phyloP scores from a whole-genome alignment of 78 protist species.

The Polysphondylium violaceum region DNA sequence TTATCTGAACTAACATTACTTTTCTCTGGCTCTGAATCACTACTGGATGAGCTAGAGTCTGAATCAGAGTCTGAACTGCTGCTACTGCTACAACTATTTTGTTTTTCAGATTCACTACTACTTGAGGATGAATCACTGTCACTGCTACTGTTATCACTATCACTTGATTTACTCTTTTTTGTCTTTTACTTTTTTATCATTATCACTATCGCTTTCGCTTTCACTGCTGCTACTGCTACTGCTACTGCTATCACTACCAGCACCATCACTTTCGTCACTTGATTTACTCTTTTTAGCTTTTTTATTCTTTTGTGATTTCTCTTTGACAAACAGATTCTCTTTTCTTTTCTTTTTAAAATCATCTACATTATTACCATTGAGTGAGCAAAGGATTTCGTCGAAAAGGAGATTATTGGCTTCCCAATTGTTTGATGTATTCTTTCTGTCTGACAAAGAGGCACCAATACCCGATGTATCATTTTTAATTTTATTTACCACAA shows the following conservation, averaged over 20 bases:
- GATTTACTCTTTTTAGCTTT: neutral
- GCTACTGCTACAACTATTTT: constrained; percentile 1
- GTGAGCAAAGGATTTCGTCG: constrained; percentile 6
- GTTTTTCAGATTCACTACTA: neutral
- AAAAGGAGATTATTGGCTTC: constrained; percentile 25
- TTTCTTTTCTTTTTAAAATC: neutral
- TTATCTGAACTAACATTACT: neutral
- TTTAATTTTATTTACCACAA: constrained; percentile 29
- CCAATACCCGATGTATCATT: constrained; percentile 40
- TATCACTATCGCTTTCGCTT: constrained; percentile 5
- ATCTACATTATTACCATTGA: constrained; percentile 6
- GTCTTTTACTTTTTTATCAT: constrained; percentile 3
- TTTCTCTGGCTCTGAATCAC: neutral
- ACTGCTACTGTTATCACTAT: constrained; percentile 7
- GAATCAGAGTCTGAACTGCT: constrained; percentile 6
- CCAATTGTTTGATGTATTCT: constrained; percentile 46
- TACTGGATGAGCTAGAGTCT: constrained; percentile 6
- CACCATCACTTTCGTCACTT: constrained; percentile 10
- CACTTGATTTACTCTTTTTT: constrained; percentile 10
- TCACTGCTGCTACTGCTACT: neutral
- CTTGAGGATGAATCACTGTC: constrained; percentile 24
- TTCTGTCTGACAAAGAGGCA: neutral
- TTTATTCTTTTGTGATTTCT: constrained; percentile 20
- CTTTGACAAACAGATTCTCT: constrained; percentile 8
- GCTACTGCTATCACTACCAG: no score